Evolutionary conservation across 176 grass and related monocot species (phyloP).

Genomic region (Saccharum spontaneum): DNA sequence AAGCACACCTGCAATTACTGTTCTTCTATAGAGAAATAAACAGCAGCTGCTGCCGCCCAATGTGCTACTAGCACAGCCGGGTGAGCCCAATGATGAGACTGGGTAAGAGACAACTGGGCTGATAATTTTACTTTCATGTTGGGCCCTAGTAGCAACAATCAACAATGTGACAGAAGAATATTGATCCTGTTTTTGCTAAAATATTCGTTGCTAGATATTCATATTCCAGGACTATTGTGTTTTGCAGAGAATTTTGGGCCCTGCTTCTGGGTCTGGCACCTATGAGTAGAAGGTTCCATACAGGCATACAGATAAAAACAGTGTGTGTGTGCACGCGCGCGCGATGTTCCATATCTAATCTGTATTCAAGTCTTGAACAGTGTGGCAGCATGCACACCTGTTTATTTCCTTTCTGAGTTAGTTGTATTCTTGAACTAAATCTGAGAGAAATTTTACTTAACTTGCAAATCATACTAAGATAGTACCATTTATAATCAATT

Average conservation of each 20-base stretch:
- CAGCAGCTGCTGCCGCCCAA: neutral
- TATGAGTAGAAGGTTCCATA: neutral
- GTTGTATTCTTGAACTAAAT: slow-evolving; percentile 16
- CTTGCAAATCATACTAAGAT: neutral
- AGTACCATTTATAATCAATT: neutral
- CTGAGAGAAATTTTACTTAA: neutral
- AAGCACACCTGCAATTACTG: neutral
- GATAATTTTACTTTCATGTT: neutral
- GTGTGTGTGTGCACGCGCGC: neutral
- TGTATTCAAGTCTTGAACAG: neutral
- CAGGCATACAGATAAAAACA: neutral
- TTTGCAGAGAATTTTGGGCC: neutral
- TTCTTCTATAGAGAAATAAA: neutral
- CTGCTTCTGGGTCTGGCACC: neutral
- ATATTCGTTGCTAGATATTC: neutral
- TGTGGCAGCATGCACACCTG: neutral
- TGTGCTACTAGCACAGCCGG: neutral
- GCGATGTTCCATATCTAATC: neutral
- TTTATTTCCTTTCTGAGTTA: slow-evolving; percentile 11
- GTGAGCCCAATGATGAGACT: neutral
- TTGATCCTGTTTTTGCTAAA: neutral
- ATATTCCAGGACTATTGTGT: neutral
- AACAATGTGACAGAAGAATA: neutral
- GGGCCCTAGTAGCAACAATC: neutral
- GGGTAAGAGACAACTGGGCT: neutral